phyloP scores from a whole-genome alignment of 305 asterid genomes.

The Ajuga reptans region DNA sequence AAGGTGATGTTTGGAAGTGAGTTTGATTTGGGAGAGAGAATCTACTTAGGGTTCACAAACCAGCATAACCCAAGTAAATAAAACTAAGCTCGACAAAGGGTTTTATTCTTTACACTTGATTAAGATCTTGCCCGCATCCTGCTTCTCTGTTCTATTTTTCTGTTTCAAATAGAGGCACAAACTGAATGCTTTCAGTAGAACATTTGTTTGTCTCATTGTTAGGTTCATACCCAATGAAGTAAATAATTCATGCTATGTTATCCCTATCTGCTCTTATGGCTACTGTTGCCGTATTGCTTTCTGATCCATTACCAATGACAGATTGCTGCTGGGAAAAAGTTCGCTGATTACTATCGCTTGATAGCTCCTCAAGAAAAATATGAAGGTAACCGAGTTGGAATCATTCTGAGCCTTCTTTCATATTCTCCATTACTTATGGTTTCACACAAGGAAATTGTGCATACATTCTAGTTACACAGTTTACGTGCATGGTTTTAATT shows the following conservation, averaged over 20 bases:
- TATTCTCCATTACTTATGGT: background rate
- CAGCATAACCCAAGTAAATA: background rate
- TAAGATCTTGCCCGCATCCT: background rate
- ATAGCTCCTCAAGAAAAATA: slow-evolving; percentile 64
- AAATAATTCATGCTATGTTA: background rate
- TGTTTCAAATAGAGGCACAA: background rate
- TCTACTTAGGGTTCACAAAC: background rate
- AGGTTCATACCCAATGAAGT: background rate
- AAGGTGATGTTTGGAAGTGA: too few relatives aligned
- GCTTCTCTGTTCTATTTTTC: background rate
- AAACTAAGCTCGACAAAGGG: background rate
- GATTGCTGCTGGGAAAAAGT: slow-evolving; percentile 24
- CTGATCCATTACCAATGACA: slow-evolving; percentile 29
- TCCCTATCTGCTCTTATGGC: background rate
- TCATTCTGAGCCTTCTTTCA: background rate
- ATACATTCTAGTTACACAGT: background rate
- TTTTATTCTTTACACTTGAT: background rate
- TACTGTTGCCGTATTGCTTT: background rate
- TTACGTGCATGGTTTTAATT: background rate
- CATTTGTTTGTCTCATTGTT: background rate
- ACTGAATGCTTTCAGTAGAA: background rate
- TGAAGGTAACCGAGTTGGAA: slow-evolving; percentile 48
- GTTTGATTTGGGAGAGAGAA: too few relatives aligned
- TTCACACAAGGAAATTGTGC: background rate
- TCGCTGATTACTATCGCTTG: slow-evolving; percentile 73